phyloP scores from a whole-genome alignment of 1,139 yeast species.

The Meyerozyma athensensis region DNA sequence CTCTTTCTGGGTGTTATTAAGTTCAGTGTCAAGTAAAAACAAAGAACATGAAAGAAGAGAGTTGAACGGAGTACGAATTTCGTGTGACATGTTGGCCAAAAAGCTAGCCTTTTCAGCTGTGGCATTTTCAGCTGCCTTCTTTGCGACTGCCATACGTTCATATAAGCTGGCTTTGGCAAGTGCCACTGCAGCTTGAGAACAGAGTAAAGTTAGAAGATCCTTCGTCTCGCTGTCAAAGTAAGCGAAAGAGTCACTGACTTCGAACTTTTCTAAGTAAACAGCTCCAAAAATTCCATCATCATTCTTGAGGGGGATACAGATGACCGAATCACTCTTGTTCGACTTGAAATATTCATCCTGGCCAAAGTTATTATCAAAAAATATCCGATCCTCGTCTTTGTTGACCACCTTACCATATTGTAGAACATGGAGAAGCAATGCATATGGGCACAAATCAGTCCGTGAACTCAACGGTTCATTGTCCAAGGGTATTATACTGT shows the following conservation, averaged over 20 bases:
- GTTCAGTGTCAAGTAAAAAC: constrained; percentile 46
- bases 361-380: constrained; percentile 31
- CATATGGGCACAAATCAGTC: constrained; percentile 42
- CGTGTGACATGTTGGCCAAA: constrained; percentile 59
- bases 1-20: constrained; percentile 45
- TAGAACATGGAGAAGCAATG: constrained; percentile 37
- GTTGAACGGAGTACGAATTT: constrained; percentile 56
- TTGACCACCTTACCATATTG: constrained; percentile 35
- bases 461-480: constrained; percentile 40
- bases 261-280: constrained; percentile 38
- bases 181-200: constrained; percentile 54
- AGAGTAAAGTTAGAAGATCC: constrained; percentile 41
- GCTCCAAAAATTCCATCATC: constrained; percentile 44
- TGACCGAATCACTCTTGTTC: constrained; percentile 30
- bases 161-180: constrained; percentile 46
- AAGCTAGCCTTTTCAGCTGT: constrained; percentile 57
- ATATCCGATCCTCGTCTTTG: constrained; percentile 32
- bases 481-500: constrained; percentile 30
- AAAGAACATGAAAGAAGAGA: constrained; percentile 52
- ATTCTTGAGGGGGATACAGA: constrained; percentile 47
- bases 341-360: constrained; percentile 40
- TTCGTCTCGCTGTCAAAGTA: constrained; percentile 31
- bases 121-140: constrained; percentile 55
- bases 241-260: constrained; percentile 8
- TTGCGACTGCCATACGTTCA: constrained; percentile 48